Evolutionary conservation across 495 filamentous ascomycete species (phyloP).

Genomic region (Trypethelium eluteriae): DNA sequence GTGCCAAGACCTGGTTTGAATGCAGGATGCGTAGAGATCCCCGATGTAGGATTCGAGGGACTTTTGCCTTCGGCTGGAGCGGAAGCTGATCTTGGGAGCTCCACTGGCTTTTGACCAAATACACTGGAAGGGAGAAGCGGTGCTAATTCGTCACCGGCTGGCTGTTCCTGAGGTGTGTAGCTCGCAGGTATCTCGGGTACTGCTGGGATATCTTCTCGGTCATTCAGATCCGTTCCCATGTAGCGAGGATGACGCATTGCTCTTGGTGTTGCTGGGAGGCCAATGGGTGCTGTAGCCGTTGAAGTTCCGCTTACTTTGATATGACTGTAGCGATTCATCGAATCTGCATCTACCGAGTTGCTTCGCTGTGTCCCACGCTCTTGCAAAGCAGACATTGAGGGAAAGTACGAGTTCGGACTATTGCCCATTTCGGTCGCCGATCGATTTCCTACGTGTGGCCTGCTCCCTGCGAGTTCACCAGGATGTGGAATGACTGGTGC

Average conservation of each 20-base stretch:
- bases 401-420: constrained; percentile 28
- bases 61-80: constrained; percentile 32
- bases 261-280: constrained; percentile 74
- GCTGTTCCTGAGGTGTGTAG: constrained; percentile 5
- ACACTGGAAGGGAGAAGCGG: constrained; percentile 30
- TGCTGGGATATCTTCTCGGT: constrained; percentile 49
- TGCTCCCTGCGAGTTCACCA: constrained; percentile 43
- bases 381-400: constrained; percentile 17
- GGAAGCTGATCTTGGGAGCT: constrained; percentile 31
- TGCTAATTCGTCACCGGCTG: constrained; percentile 20
- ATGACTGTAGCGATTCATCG: constrained; percentile 18
- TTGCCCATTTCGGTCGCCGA: constrained; percentile 35
- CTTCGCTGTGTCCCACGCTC: constrained; percentile 13
- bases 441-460: constrained; percentile 28
- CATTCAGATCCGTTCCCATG: constrained; percentile 44
- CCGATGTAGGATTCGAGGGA: not conserved
- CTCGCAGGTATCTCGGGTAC: constrained; percentile 56
- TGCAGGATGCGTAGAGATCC: constrained; percentile 20
- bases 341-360: constrained; percentile 26
- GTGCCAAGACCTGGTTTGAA: constrained; percentile 21
- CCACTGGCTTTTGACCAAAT: constrained; percentile 26
- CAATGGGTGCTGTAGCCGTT: constrained; percentile 41
- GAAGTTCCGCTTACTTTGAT: constrained; percentile 27
- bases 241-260: constrained; percentile 77
- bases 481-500: constrained; percentile 74